phyloP scores from a whole-genome alignment of 768 basidiomycete species.

The Boletus rubroflammeus region DNA sequence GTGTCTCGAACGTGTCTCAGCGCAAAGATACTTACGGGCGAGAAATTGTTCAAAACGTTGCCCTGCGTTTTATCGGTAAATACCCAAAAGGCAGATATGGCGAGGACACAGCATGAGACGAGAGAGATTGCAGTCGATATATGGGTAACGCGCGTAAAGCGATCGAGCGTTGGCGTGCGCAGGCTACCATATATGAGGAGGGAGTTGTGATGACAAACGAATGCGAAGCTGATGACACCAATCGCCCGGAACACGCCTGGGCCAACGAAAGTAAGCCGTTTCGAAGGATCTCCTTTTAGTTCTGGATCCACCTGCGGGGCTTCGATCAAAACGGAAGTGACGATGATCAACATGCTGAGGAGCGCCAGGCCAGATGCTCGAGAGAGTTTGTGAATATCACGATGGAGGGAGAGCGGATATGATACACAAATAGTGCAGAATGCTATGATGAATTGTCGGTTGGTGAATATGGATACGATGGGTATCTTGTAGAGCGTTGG shows the following conservation, averaged over 20 bases:
- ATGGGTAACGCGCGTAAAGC: slow-evolving; percentile 91
- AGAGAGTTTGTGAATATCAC: slow-evolving; percentile 96
- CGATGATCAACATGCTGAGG: slow-evolving; percentile 92
- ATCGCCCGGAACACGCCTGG: slow-evolving; percentile 91
- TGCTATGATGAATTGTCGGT: slow-evolving; percentile 86
- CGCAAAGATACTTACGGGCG: slow-evolving; percentile 44
- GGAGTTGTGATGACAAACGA: slow-evolving; percentile 97
- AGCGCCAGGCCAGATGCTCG: slow-evolving; percentile 90
- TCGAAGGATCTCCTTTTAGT: slow-evolving; percentile 71
- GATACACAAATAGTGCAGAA: slow-evolving; percentile 87
- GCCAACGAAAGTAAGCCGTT: slow-evolving; percentile 71
- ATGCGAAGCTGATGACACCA: slow-evolving; percentile 95
- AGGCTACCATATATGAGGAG: slow-evolving; percentile 94
- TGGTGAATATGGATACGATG: slow-evolving; percentile 71
- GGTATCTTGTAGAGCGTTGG: slow-evolving; percentile 65
- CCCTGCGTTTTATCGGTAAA: slow-evolving; percentile 92
- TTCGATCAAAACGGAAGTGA: slow-evolving; percentile 77
- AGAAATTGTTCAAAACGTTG: slow-evolving; percentile 97
- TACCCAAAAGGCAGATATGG: slow-evolving; percentile 79
- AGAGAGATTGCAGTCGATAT: slow-evolving; percentile 84
- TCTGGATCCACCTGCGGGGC: slow-evolving; percentile 71
- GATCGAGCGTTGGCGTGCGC: slow-evolving; percentile 88
- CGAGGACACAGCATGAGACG: slow-evolving; percentile 79
- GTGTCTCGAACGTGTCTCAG: background rate
- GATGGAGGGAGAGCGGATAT: slow-evolving; percentile 91